Percentiles rank a stretch among this genome's conserved stretches.
Conservation (phyloP, 345 rosid species). For the Boechera stricta region DNA sequence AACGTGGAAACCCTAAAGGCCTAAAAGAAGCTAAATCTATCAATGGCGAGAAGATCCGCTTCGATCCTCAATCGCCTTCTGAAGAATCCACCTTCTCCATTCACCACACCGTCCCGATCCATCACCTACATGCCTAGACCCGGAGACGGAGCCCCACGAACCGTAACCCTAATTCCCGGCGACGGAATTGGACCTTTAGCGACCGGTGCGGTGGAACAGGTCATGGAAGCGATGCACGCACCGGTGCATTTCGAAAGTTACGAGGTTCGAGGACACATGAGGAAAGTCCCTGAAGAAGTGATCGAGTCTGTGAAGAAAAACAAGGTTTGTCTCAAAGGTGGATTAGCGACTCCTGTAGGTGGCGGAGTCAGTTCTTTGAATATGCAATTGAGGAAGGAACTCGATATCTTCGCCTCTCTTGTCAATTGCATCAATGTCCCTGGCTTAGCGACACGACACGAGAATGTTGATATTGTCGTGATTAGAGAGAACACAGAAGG, state of each 20-base stretch:
- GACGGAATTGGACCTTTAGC: conserved; percentile 96
- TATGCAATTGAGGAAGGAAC: conserved; percentile 82
- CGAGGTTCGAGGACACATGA: conserved; percentile 86
- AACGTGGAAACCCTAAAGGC: conserved; percentile 27
- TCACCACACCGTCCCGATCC: conserved; percentile 55
- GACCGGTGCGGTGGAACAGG: conserved; percentile 88
- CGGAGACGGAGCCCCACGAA: conserved; percentile 85
- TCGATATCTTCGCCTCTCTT: conserved; percentile 88
- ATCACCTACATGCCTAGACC: conserved; percentile 99
- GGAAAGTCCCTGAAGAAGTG: conserved; percentile 79
- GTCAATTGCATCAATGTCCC: conserved; percentile 86
- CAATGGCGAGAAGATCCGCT: conserved; percentile 66
- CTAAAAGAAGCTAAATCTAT: not conserved
- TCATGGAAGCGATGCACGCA: conserved; percentile 96
- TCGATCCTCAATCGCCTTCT: conserved; percentile 60
- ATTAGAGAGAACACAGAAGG: conserved; percentile 97
- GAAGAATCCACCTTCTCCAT: conserved; percentile 42
- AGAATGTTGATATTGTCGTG: conserved; percentile 87
- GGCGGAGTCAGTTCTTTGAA: conserved; percentile 96
- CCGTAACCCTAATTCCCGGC: conserved; percentile 86
- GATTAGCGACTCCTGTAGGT: conserved; percentile 86
- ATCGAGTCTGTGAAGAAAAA: conserved; percentile 88
- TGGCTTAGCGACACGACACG: conserved; percentile 79
- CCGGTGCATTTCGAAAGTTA: conserved; percentile 84
- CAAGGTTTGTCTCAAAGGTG: conserved; percentile 92